Evolutionary conservation across 2,329 filamentous ascomycete species (phyloP).

Genomic region (Remersonia thermophila): DNA sequence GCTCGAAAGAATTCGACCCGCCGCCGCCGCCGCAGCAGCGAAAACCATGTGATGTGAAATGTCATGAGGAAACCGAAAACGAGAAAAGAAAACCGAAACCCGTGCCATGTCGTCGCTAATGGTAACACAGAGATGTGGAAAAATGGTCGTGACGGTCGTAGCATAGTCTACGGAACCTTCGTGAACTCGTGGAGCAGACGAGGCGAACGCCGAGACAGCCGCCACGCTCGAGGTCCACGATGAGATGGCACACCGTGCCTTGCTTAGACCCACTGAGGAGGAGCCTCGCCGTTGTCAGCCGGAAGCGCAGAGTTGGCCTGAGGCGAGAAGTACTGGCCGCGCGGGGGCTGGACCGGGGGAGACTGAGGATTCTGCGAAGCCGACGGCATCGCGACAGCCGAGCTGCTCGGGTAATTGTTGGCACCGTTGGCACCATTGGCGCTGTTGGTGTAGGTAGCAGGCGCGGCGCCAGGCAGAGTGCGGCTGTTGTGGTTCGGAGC

Average conservation of each 20-base stretch:
- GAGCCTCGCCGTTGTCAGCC: conserved; percentile 18
- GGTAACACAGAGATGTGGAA: conserved; percentile 15
- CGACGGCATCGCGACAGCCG: conserved; percentile 12
- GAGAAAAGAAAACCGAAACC: conserved; percentile 9
- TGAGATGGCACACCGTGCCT: background rate
- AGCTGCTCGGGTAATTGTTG: conserved; percentile 5
- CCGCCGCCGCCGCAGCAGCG: conserved; percentile 12
- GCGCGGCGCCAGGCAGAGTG: conserved; percentile 18
- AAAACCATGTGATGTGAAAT: conserved; percentile 5
- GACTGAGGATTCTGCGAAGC: conserved; percentile 7
- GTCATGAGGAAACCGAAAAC: background rate
- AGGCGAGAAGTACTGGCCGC: conserved; percentile 12
- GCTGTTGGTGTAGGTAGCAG: conserved; percentile 19
- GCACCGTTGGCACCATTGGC: conserved; percentile 16
- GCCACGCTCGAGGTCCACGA: background rate
- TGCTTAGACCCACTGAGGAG: conserved; percentile 16
- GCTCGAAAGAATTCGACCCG: conserved; percentile 13
- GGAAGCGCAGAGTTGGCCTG: conserved; percentile 11
- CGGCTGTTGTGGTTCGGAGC: conserved; percentile 31
- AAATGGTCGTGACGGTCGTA: conserved; percentile 18
- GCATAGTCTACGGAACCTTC: conserved; percentile 15
- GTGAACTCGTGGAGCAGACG: conserved; percentile 18
- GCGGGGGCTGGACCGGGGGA: conserved; percentile 15
- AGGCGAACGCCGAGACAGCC: conserved; percentile 8
- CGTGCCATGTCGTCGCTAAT: conserved; percentile 17